phyloP scores from a whole-genome alignment of 2,329 filamentous ascomycete genomes.

The Leptographium galeiforme region DNA sequence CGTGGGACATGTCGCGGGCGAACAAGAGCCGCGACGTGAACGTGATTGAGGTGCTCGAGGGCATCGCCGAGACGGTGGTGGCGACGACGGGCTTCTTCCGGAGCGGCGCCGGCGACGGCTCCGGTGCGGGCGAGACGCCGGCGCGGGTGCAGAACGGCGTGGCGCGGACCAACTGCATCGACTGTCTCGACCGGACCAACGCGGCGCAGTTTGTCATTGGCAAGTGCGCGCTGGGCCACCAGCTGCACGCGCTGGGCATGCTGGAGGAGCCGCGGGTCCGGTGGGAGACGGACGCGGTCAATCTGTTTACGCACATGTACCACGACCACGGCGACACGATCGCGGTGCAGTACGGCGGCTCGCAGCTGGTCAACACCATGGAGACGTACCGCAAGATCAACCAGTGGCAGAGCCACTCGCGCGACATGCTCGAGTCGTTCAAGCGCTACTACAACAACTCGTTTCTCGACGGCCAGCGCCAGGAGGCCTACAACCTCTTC shows the following conservation, averaged over 20 bases:
- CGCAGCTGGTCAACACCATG: constrained; percentile 97
- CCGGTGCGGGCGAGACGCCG: constrained; percentile 20
- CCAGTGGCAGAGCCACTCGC: constrained; percentile 93
- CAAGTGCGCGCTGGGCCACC: constrained; percentile 82
- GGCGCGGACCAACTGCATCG: constrained; percentile 92
- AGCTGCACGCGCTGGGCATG: constrained; percentile 82
- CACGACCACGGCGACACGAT: constrained; percentile 97
- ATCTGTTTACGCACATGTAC: constrained; percentile 96
- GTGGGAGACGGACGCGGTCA: constrained; percentile 91
- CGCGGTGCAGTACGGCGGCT: constrained; percentile 92
- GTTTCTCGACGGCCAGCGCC: constrained; percentile 91
- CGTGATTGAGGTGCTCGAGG: constrained; percentile 83
- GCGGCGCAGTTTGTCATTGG: constrained; percentile 96
- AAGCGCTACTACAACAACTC: constrained; percentile 97
- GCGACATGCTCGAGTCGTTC: constrained; percentile 98
- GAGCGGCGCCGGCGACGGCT: constrained; percentile 63
- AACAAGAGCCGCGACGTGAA: constrained; percentile 86
- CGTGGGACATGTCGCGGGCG: constrained; percentile 96
- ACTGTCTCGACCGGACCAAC: constrained; percentile 93
- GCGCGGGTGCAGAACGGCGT: constrained; percentile 78
- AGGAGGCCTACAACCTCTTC: constrained; percentile 96
- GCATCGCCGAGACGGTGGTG: constrained; percentile 78
- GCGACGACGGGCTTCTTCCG: constrained; percentile 85
- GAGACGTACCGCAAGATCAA: constrained; percentile 98
- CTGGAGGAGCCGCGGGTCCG: constrained; percentile 63